phyloP scores from a whole-genome alignment of 768 basidiomycete genomes.

The Tylopilus felleus region DNA sequence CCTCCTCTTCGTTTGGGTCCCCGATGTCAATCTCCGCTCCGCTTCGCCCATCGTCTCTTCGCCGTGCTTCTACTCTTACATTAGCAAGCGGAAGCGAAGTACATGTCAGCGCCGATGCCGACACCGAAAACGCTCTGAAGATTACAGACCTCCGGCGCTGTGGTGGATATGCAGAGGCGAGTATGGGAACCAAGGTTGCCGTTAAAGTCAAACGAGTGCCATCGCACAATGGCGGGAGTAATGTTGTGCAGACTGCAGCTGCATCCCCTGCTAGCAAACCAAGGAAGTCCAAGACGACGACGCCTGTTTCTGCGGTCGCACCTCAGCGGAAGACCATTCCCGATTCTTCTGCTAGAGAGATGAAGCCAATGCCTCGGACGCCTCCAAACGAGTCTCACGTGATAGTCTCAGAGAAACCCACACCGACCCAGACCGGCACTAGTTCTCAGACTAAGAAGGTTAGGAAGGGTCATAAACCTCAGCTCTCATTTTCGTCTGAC shows the following conservation, averaged over 20 bases:
- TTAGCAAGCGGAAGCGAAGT: slow-evolving; percentile 21
- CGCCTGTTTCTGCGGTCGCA: background rate
- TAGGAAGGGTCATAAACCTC: slow-evolving; percentile 36
- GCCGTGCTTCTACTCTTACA: slow-evolving; percentile 34
- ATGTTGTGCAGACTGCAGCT: background rate
- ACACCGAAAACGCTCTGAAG: slow-evolving; percentile 10
- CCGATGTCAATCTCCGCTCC: slow-evolving; percentile 37
- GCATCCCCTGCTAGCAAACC: slow-evolving; percentile 13
- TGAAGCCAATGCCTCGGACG: slow-evolving; percentile 19
- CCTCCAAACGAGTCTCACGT: slow-evolving; percentile 20
- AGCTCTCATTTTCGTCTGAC: slow-evolving; percentile 61
- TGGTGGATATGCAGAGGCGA: slow-evolving; percentile 17
- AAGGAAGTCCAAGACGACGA: slow-evolving; percentile 13
- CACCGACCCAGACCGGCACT: slow-evolving; percentile 11
- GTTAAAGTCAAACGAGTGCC: slow-evolving; percentile 46
- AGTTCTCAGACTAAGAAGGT: slow-evolving; percentile 18
- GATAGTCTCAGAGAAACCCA: slow-evolving; percentile 16
- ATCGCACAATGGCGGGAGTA: slow-evolving; percentile 41
- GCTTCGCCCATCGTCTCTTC: slow-evolving; percentile 43
- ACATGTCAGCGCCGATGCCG: slow-evolving; percentile 6
- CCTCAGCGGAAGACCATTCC: slow-evolving; percentile 5
- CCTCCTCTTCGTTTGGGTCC: slow-evolving; percentile 34
- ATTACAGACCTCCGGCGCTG: slow-evolving; percentile 8
- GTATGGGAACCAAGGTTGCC: slow-evolving; percentile 17
- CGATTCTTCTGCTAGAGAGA: slow-evolving; percentile 1